Conservation (phyloP, 2,329 filamentous ascomycete species). For the Penicillium sp. region DNA sequence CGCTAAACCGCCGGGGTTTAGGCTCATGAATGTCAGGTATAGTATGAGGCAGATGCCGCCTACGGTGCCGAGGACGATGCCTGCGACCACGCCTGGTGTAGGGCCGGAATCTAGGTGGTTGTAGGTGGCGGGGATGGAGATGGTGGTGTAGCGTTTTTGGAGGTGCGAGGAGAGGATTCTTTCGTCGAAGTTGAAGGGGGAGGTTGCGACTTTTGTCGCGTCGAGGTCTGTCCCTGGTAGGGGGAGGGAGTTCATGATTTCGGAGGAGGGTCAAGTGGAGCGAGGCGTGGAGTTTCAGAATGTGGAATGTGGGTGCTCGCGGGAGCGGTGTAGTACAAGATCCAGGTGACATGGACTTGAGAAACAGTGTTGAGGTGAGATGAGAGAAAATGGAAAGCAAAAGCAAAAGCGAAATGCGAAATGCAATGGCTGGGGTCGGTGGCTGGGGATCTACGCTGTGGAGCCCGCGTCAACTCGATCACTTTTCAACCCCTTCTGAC, state of each 20-base stretch:
- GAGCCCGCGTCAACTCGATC: not conserved
- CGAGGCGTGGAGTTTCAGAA: not conserved
- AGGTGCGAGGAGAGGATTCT: slow-evolving; percentile 11
- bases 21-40: slow-evolving; percentile 50
- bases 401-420: not conserved
- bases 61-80: slow-evolving; percentile 51
- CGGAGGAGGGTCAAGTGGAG: not conserved
- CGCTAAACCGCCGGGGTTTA: slow-evolving; percentile 43
- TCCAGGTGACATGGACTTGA: not conserved
- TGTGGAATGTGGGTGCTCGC: not conserved
- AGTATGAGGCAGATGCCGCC: slow-evolving; percentile 53
- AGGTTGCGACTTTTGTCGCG: not conserved
- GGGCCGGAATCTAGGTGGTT: slow-evolving; percentile 51
- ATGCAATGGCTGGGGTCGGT: not conserved
- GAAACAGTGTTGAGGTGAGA: not conserved
- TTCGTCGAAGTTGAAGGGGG: not conserved
- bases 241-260: slow-evolving; percentile 3
- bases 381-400: not conserved
- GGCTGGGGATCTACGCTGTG: not conserved
- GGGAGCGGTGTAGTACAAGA: not conserved
- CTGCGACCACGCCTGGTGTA: slow-evolving; percentile 54
- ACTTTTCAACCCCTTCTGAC: not conserved
- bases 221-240: not conserved
- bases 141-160: slow-evolving; percentile 28
- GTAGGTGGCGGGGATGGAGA: slow-evolving; percentile 60